Evolutionary conservation across 805 yeast genomes (phyloP), one percentile per base, ranked within the genome.

Genomic region (Nakazawaea siamensis): DNA sequence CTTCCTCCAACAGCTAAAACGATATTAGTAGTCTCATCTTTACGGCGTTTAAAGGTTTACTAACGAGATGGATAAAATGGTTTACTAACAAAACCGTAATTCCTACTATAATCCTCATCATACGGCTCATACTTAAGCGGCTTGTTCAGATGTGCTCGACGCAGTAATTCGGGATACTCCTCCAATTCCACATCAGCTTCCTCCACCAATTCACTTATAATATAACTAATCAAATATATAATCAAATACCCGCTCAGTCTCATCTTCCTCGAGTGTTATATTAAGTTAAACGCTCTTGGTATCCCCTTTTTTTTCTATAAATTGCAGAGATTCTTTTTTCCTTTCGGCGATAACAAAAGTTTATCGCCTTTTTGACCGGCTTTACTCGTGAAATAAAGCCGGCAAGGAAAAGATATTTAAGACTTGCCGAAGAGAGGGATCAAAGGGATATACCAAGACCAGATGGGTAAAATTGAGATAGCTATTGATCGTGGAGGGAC

Each of bases 401-500:
- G n/a, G n/a, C n/a, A n/a, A n/a, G n/a, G n/a, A n/a, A n/a, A n/a
- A n/a, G n/a, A n/a, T n/a, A n/a, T n/a, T n/a, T n/a, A n/a, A n/a
- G n/a, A n/a, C n/a, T n/a, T n/a, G n/a, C n/a, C n/a, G n/a, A n/a
- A n/a, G n/a, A n/a, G n/a, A n/a, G n/a, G n/a, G n/a, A n/a, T n/a
- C n/a, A n/a, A n/a, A n/a, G n/a, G n/a, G n/a, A 7, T 20, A 20
- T 8, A 20, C 23, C 23, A 10, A 20, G 7, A 7, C 23, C 7
- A 10, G 26, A 38, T 37, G 40, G 18, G 21, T 14, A 31, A 18
- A 14, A 33, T 37, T 13, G 24, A 33, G 16, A 33, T 37, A 10
- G 40, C 40, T 6, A 37, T 37, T 25, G 40, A 37, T 45, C 56
- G 90, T 43, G 97, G 97, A 43, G 97, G 97, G 38, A 88, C 97